These are phyloP conservation scores for Filosporella fistucella DNA, from an alignment of 495 filamentous ascomycete species.

Conservation along the genomic window DNA sequence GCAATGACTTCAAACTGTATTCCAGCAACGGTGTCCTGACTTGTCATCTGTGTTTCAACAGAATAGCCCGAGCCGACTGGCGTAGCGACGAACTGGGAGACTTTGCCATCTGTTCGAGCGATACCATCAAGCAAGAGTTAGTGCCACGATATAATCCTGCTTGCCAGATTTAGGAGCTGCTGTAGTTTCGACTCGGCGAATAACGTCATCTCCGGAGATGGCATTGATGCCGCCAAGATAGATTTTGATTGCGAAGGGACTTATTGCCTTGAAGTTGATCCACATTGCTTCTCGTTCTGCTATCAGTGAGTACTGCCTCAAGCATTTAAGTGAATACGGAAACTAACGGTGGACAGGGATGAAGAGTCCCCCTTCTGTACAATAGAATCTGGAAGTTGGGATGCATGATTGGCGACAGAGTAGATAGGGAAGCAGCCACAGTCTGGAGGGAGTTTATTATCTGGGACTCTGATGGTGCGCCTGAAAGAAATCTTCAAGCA, in stretches of 20 bases:
- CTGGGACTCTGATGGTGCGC: conserved; percentile 41
- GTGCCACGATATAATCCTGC: conserved; percentile 41
- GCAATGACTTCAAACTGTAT: conserved; percentile 9
- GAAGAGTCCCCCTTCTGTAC: conserved; percentile 36
- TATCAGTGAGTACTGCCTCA: background rate
- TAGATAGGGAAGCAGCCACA: conserved; percentile 30
- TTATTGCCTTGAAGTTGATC: conserved; percentile 30
- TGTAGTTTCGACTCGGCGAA: conserved; percentile 20
- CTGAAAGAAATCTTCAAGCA: conserved; percentile 28
- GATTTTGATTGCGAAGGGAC: conserved; percentile 38
- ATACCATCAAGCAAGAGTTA: conserved; percentile 47
- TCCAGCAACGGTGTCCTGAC: conserved; percentile 35
- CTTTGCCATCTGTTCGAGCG: conserved; percentile 25
- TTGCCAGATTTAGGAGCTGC: too few relatives aligned
- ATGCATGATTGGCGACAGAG: conserved; percentile 30
- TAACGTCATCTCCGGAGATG: conserved; percentile 40
- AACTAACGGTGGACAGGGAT: conserved; percentile 35
- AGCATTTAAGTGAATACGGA: background rate
- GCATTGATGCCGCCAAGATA: conserved; percentile 44
- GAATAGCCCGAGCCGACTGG: conserved; percentile 37
- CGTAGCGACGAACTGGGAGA: conserved; percentile 41
- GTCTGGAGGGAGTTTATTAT: conserved; percentile 34
- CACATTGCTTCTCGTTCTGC: conserved; percentile 41
- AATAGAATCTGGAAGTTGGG: conserved; percentile 28
- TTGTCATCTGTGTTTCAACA: conserved; percentile 41